A percentile compares a stretch with the other conserved stretches of the same genome.
Evolutionary conservation across 1,139 yeast species (phyloP).

Genomic region (Suhomyces bribrorum): DNA sequence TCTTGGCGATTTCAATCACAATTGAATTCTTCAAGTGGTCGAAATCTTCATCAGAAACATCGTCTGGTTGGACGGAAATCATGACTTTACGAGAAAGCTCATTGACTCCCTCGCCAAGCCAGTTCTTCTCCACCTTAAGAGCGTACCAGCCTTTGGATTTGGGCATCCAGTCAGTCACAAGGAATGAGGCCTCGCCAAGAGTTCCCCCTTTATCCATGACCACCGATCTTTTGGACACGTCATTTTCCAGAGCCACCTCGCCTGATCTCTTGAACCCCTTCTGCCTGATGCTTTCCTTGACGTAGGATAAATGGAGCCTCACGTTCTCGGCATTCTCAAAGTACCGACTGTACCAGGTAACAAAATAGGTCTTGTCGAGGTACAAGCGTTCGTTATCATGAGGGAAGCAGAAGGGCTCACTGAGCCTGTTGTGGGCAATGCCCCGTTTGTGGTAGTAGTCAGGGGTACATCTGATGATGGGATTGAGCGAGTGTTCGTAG

Average conservation of each 20-base stretch:
- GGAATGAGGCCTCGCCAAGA: slow-evolving; percentile 53
- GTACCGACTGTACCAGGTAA: slow-evolving; percentile 78
- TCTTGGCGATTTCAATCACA: slow-evolving; percentile 55
- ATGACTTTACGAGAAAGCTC: slow-evolving; percentile 52
- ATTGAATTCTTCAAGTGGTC: slow-evolving; percentile 53
- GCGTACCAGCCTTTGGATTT: slow-evolving; percentile 68
- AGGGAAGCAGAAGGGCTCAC: slow-evolving; percentile 86
- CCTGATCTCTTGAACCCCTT: slow-evolving; percentile 56
- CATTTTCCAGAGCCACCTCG: slow-evolving; percentile 2
- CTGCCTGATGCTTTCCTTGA: slow-evolving; percentile 54
- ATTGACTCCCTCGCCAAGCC: slow-evolving; percentile 45
- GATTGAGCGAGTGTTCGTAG: slow-evolving; percentile 68
- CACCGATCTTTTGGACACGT: slow-evolving; percentile 30
- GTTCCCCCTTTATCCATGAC: slow-evolving; percentile 43
- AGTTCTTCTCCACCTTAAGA: slow-evolving; percentile 56
- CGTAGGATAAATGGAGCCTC: slow-evolving; percentile 64
- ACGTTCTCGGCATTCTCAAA: slow-evolving; percentile 57
- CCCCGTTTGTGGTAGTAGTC: slow-evolving; percentile 69
- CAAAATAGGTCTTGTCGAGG: slow-evolving; percentile 64
- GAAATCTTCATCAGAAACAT: slow-evolving; percentile 64
- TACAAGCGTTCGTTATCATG: slow-evolving; percentile 57
- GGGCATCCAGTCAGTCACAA: slow-evolving; percentile 67
- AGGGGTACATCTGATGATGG: slow-evolving; percentile 84
- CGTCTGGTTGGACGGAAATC: slow-evolving; percentile 72
- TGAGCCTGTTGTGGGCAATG: slow-evolving; percentile 49